Percentiles rank a stretch among this genome's conserved stretches.
phyloP scores from a whole-genome alignment of 2,329 filamentous ascomycete genomes.

The Colletotrichum caudatum region DNA sequence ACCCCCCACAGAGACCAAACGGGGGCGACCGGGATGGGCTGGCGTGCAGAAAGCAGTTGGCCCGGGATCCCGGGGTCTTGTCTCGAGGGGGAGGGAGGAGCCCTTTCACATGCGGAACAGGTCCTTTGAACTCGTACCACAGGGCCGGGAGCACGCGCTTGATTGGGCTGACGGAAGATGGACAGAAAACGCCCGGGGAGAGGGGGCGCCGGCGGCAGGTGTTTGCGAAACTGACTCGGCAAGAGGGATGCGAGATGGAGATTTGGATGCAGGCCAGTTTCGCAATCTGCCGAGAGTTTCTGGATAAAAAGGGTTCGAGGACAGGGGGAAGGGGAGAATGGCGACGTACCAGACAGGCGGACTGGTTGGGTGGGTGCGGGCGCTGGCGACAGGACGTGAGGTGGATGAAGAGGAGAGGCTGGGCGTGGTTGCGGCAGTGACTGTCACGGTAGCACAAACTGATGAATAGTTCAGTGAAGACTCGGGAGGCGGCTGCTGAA shows the following conservation, averaged over 20 bases:
- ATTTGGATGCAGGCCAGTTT: slow-evolving; percentile 45
- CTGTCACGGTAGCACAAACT: slow-evolving; percentile 1
- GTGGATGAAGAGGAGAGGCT: neutral
- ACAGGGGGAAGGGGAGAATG: slow-evolving; percentile 36
- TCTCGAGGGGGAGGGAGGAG: slow-evolving; percentile 17
- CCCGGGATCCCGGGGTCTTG: slow-evolving; percentile 27
- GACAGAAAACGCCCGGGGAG: slow-evolving; percentile 20
- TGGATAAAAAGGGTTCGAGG: slow-evolving; percentile 44
- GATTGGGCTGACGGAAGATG: slow-evolving; percentile 33
- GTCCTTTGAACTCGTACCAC: slow-evolving; percentile 18
- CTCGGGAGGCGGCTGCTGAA: slow-evolving; percentile 3
- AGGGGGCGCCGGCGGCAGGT: slow-evolving; percentile 5
- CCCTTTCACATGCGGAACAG: slow-evolving; percentile 38
- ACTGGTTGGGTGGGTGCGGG: slow-evolving; percentile 24
- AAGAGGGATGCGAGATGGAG: slow-evolving; percentile 47
- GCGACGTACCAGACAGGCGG: slow-evolving; percentile 16
- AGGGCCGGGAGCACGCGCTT: slow-evolving; percentile 31
- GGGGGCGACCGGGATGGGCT: slow-evolving; percentile 30
- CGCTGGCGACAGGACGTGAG: slow-evolving; percentile 10
- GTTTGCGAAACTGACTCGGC: slow-evolving; percentile 48
- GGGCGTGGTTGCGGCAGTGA: slow-evolving; percentile 16
- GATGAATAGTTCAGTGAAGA: neutral
- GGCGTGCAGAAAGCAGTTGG: slow-evolving; percentile 12
- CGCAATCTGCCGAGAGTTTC: slow-evolving; percentile 50
- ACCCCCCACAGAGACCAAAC: slow-evolving; percentile 32